Base-by-base conservation (phyloP, 2,329 filamentous ascomycete genomes). In the Penicillium sp. region DNA sequence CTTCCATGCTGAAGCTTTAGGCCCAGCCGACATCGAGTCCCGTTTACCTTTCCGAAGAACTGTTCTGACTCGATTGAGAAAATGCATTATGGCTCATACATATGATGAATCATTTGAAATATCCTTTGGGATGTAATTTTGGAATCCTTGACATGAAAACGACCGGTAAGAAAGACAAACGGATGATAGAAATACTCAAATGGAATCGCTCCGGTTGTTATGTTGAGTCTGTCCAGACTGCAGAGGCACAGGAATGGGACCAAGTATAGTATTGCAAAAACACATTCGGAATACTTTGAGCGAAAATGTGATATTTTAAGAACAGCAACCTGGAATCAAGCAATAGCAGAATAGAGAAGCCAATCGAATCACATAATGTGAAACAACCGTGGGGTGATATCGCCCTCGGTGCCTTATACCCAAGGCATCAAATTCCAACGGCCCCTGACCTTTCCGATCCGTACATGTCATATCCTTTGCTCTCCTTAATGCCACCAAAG, bases 1-100 rank as follows among this genome's bases (percentile, higher is more conserved):
- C 44, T 64, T 57, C 68, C 66, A 69, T n/a, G 59, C 41, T 0
- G 62, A 60, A 16, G 57, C 47, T n/a, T 60, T 64, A 1, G 55
- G n/a, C 16, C 27, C 34, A 21, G 49, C 7, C 16, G 49, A 41
- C 9, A 40, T 38, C 3, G 55, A 50, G 5, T 39, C 19, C 23
- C 36, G 48, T 46, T 54, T 64, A 11, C 46, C 34, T 52, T 55
- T 43, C 36, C 62, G 60, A 25, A 59, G 58, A 38, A 65, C 58
- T n/a, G 34, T 55, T 27, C 57, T 57, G 34, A 65, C 44, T 56
- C 63, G 57, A 29, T 53, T 38, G 47, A 64, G 52, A 39, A 65
- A 55, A 13, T 54, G 60, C 31, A 55, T 40, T 57, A 63, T 64
- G 34, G 31, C 52, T 40, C 31, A 51, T 29, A 13, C n/a, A 33